These are phyloP conservation scores for Tetracentron sinense DNA, from an alignment of 164 flowering plant species.

Conservation along the genomic window DNA sequence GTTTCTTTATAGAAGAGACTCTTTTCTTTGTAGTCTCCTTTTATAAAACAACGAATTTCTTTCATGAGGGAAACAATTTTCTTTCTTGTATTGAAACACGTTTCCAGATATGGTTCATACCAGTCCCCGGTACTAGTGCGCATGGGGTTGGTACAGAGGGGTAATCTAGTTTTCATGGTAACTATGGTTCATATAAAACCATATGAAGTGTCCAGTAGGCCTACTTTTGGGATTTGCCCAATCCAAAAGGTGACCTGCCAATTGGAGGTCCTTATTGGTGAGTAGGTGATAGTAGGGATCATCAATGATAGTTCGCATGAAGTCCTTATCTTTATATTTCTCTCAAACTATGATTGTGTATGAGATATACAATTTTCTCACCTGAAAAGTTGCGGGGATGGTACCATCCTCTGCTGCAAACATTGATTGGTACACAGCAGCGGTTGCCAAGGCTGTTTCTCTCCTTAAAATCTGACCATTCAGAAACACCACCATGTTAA, in stretches of 20 bases:
- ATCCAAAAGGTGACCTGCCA: background rate
- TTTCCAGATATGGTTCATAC: no score
- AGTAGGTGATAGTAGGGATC: background rate
- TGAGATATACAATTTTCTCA: conserved; percentile 12
- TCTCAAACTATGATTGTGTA: no score
- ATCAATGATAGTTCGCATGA: background rate
- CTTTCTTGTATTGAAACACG: no score
- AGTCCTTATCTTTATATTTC: background rate
- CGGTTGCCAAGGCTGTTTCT: conserved; percentile 92
- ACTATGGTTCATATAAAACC: no score
- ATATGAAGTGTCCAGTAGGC: no score
- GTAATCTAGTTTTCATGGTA: no score
- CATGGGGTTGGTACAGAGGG: no score
- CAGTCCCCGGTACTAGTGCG: no score
- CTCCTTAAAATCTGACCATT: conserved; percentile 60
- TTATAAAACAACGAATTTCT: no score
- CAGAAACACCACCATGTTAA: background rate
- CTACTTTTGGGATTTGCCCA: background rate
- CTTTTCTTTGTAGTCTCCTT: no score
- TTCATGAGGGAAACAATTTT: no score
- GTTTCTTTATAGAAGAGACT: no score
- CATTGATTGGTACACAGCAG: conserved; percentile 89
- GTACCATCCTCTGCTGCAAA: conserved; percentile 94
- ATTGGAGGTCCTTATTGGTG: background rate
- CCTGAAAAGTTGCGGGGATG: conserved; percentile 97